Evolutionary conservation across 2,329 filamentous ascomycete genomes (phyloP).

Genomic region (Trichoderma cornu-damae): DNA sequence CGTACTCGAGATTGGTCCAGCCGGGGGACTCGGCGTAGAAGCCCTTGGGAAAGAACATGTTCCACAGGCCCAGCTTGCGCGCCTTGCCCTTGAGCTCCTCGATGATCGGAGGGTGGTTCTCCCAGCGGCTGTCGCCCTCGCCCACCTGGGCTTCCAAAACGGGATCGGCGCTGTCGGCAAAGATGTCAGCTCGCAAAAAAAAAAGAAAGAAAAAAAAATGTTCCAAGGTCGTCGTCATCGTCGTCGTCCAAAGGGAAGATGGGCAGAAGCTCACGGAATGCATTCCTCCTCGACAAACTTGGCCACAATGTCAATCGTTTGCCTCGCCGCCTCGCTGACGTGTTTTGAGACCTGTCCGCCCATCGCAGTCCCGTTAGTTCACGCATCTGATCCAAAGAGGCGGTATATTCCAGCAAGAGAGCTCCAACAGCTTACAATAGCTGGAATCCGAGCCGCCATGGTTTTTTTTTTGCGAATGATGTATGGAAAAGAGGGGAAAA

Average conservation of each 20-base stretch:
- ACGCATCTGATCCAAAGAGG: background rate
- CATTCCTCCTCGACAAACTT: conserved; percentile 97
- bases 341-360: conserved; percentile 42
- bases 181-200: conserved; percentile 18
- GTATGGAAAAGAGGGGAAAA: background rate
- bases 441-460: conserved; percentile 34
- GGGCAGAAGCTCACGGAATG: conserved; percentile 56
- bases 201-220: too few relatives aligned
- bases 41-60: conserved; percentile 93
- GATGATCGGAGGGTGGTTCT: conserved; percentile 70
- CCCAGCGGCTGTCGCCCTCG: conserved; percentile 70
- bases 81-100: conserved; percentile 88
- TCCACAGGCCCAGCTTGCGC: conserved; percentile 82
- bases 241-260: background rate
- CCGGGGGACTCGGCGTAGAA: conserved; percentile 95
- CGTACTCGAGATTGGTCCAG: conserved; percentile 94
- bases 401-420: background rate
- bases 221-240: background rate
- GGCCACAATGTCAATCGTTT: conserved; percentile 81
- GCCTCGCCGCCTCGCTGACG: conserved; percentile 79
- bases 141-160: conserved; percentile 77
- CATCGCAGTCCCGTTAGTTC: background rate
- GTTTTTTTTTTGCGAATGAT: conserved; percentile 7
- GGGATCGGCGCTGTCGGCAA: conserved; percentile 59
- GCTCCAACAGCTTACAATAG: conserved; percentile 27